Conservation (phyloP, 176 grass and related monocot genomes). For the Aegilops tauschii region DNA sequence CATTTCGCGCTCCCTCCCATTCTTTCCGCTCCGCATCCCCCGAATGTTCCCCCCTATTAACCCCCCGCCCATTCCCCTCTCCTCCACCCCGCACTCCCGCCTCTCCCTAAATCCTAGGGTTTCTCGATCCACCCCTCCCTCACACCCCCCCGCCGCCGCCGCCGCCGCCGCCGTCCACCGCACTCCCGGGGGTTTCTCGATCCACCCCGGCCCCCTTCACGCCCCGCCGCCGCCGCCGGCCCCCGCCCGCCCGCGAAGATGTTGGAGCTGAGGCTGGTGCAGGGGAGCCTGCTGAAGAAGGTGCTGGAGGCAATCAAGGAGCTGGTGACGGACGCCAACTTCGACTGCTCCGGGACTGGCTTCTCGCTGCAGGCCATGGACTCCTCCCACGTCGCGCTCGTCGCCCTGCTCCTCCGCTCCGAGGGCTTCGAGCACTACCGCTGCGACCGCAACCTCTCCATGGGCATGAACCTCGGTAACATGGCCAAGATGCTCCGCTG, state of each 20-base stretch:
- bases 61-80: neutral
- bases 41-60: slow-evolving; percentile 3
- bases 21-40: slow-evolving; percentile 5
- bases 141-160: too few relatives aligned
- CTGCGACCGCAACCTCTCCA: slow-evolving; percentile 98
- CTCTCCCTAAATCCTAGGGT: neutral
- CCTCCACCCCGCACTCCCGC: neutral
- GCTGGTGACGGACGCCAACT: slow-evolving; percentile 92
- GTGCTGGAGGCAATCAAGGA: slow-evolving; percentile 86
- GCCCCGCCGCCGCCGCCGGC: neutral
- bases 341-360: slow-evolving; percentile 89
- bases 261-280: slow-evolving; percentile 89
- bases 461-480: slow-evolving; percentile 97
- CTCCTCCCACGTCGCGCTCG: slow-evolving; percentile 92
- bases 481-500: slow-evolving; percentile 99
- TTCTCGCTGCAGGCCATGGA: slow-evolving; percentile 99
- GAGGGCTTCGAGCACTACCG: slow-evolving; percentile 99
- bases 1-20: slow-evolving; percentile 30
- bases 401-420: slow-evolving; percentile 78
- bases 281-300: slow-evolving; percentile 98
- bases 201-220: neutral
- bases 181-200: slow-evolving; percentile 15
- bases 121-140: too few relatives aligned
- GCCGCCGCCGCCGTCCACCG: too few relatives aligned
- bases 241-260: slow-evolving; percentile 34